These are phyloP conservation scores for Syncephalastrum contaminatum DNA, from an alignment of 371 early-diverging fungal genomes.

Conservation along the genomic window DNA sequence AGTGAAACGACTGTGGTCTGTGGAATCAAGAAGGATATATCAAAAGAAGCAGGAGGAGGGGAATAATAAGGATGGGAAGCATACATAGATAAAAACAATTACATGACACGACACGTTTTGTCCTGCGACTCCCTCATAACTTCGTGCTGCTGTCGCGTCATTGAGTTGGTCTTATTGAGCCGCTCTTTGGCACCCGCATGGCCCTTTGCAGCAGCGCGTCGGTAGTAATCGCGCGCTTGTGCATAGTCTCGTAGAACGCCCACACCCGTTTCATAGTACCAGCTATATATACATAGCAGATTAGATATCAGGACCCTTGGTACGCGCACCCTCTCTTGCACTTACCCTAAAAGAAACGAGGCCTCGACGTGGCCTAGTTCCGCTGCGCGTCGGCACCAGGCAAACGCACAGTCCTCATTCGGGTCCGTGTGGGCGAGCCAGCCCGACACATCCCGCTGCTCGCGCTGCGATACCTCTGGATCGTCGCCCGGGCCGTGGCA, in stretches of 20 bases:
- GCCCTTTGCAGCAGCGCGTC: constrained; percentile 24
- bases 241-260: constrained; percentile 21
- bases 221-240: constrained; percentile 19
- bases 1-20: too few relatives aligned
- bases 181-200: constrained; percentile 16
- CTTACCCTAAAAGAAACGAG: constrained; percentile 20
- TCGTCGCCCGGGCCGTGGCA: constrained; percentile 21
- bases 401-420: constrained; percentile 50
- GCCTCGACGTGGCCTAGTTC: constrained; percentile 35
- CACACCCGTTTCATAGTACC: constrained; percentile 30
- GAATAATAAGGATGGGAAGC: too few relatives aligned
- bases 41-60: too few relatives aligned
- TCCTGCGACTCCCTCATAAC: constrained; percentile 2
- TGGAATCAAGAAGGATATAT: too few relatives aligned
- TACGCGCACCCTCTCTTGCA: constrained; percentile 2
- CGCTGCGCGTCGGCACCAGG: constrained; percentile 46
- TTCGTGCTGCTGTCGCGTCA: constrained; percentile 20
- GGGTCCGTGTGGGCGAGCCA: constrained; percentile 26
- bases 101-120: too few relatives aligned
- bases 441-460: constrained; percentile 28
- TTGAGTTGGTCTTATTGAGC: constrained; percentile 6
- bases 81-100: too few relatives aligned
- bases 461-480: constrained; percentile 8
- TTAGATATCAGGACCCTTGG: constrained; percentile 6
- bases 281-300: constrained; percentile 11